Evolutionary conservation across 108 stramenopile genomes (phyloP), one percentile per base, ranked within the genome.

Genomic region (Hondaea fermentalgiana): DNA sequence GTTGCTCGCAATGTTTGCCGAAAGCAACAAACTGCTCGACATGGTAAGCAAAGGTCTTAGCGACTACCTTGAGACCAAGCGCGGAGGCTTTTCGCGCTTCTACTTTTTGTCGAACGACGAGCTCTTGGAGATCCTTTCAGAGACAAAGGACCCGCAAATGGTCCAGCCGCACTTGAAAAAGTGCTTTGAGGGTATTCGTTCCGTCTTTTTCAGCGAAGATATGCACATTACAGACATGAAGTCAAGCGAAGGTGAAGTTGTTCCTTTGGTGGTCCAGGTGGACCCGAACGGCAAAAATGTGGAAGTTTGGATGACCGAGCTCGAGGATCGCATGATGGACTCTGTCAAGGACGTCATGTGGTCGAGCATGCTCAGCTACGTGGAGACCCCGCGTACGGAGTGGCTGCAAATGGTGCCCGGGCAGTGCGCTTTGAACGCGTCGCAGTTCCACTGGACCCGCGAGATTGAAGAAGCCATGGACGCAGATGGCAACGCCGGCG

Each of bases 101-200:
- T 95, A 94, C 87, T 95, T 95, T 92, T 60, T 95, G 44, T 94
- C 93, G 53, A 93, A 95, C 89, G 94, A 94, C 72, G 95, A 95
- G 88, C 92, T 95, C 43, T 91, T 95, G 44, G 92, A 92, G 21
- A 94, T 95, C 87, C 60, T 95, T n/a, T 93, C 92, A 42, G 94
- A 94, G 60, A 89, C 90, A 28, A 95, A 95, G 87, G 94, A 94
- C 89, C 93, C 94, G 25, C 88, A 88, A 49, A 72, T 91, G 59
- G 94, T 95, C 21, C 94, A 95, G 88, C 93, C 92, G 5, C 94
- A 94, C 87, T 72, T 95, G 49, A 95, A 95, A 91, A 94, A 94
- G 92, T 94, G 94, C 90, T 95, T 95, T 89, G 94, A 95, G 45
- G 94, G 91, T 57, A 88, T 94, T 55, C 69, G 93, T 35, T 60